A percentile compares a stretch with the other conserved stretches of the same genome.
Evolutionary conservation across 345 rosid genomes (phyloP).

Genomic region (Salix suchowensis): DNA sequence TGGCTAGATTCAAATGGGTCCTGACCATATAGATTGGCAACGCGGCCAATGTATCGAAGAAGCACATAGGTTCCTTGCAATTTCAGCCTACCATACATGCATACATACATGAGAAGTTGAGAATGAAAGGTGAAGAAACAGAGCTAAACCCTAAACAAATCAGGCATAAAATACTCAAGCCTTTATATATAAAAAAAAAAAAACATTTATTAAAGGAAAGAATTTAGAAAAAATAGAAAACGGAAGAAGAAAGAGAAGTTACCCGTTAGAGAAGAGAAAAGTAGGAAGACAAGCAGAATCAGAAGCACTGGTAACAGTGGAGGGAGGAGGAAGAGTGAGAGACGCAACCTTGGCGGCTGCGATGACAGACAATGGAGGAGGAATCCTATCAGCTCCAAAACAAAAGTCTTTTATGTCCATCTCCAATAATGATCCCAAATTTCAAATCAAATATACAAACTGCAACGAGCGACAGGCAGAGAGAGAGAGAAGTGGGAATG

Average conservation of each 20-base stretch:
- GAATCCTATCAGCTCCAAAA: constrained; percentile 38
- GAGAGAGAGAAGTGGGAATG: too few relatives aligned
- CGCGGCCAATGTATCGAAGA: constrained; percentile 61
- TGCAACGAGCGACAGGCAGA: too few relatives aligned
- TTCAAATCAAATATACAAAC: too few relatives aligned
- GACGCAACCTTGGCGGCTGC: constrained; percentile 51
- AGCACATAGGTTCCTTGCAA: constrained; percentile 52
- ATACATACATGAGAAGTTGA: background rate
- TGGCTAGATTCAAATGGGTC: constrained; percentile 48
- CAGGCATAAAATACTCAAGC: background rate
- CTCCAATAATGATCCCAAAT: background rate
- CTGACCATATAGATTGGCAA: constrained; percentile 48
- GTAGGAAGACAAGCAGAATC: constrained; percentile 36
- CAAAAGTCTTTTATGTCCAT: constrained; percentile 46
- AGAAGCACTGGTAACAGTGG: constrained; percentile 16
- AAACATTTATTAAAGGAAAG: too few relatives aligned
- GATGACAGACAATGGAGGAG: constrained; percentile 60
- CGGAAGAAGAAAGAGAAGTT: background rate
- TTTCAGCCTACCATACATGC: constrained; percentile 36
- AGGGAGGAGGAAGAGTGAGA: constrained; percentile 26
- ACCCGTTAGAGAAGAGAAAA: constrained; percentile 64
- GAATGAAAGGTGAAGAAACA: background rate
- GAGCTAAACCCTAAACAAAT: background rate
- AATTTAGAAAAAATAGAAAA: background rate
- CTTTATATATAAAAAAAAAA: too few relatives aligned